Evolutionary conservation across 768 basidiomycete species (phyloP).

Genomic region (Naganishia friedmannii): DNA sequence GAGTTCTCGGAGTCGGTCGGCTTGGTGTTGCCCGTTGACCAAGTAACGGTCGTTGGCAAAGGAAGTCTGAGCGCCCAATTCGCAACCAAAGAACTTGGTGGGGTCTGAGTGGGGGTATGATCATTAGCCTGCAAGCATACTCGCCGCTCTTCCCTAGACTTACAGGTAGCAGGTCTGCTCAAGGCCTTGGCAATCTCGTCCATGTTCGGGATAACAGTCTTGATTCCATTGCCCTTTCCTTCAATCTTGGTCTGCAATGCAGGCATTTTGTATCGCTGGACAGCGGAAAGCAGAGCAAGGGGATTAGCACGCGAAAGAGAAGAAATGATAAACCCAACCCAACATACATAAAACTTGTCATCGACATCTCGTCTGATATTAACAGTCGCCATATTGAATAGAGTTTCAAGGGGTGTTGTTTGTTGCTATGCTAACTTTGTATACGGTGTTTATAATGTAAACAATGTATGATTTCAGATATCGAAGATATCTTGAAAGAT

Average conservation of each 20-base stretch:
- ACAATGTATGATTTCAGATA: background rate
- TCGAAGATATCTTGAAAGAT: slow-evolving; percentile 3
- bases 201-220: slow-evolving; percentile 94
- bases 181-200: slow-evolving; percentile 93
- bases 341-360: slow-evolving; percentile 52
- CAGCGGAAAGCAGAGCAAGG: background rate
- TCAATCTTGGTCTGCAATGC: slow-evolving; percentile 91
- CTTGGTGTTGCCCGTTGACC: slow-evolving; percentile 94
- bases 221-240: slow-evolving; percentile 99
- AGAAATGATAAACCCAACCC: background rate
- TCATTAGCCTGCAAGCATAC: background rate
- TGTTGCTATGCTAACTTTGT: background rate
- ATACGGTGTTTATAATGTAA: background rate
- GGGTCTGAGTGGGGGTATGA: slow-evolving; percentile 60
- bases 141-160: slow-evolving; percentile 29
- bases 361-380: slow-evolving; percentile 52
- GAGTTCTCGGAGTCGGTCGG: slow-evolving; percentile 84
- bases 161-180: slow-evolving; percentile 79
- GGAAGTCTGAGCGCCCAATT: slow-evolving; percentile 95
- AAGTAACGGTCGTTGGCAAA: slow-evolving; percentile 97
- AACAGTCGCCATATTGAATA: slow-evolving; percentile 50
- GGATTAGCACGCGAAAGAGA: background rate
- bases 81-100: slow-evolving; percentile 98
- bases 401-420: background rate
- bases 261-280: slow-evolving; percentile 71